A percentile compares a stretch with the other conserved stretches of the same genome.
phyloP scores from a whole-genome alignment of 176 grass and related monocot genomes.

The Ensete ventricosum region DNA sequence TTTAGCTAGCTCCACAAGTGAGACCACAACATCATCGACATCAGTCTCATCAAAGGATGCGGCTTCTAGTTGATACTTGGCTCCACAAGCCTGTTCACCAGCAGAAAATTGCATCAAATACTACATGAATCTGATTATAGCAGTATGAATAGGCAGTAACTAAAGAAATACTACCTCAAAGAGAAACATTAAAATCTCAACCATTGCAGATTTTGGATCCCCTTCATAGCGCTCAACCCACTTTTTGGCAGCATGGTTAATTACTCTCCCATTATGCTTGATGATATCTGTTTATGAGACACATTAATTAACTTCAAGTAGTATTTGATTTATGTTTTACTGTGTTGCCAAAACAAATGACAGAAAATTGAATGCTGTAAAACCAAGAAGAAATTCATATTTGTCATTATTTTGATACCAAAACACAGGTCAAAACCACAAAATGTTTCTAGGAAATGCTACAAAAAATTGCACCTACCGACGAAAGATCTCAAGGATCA shows the following conservation, averaged over 20 bases:
- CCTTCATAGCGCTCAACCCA: slow-evolving; percentile 76
- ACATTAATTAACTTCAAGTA: not conserved
- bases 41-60: slow-evolving; percentile 54
- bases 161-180: slow-evolving; percentile 61
- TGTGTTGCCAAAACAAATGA: too few species aligned
- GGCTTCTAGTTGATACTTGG: slow-evolving; percentile 59
- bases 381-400: too few species aligned
- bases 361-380: too few species aligned
- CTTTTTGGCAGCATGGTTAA: slow-evolving; percentile 68
- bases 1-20: slow-evolving; percentile 64
- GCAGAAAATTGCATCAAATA: slow-evolving; percentile 18
- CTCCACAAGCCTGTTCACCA: slow-evolving; percentile 66
- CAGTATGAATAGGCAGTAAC: slow-evolving; percentile 2
- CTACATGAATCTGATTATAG: slow-evolving; percentile 5
- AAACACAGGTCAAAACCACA: not conserved
- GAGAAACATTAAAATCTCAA: slow-evolving; percentile 74
- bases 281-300: slow-evolving; percentile 50
- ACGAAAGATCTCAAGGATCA: not conserved
- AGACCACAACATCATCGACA: slow-evolving; percentile 71
- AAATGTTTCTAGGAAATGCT: not conserved
- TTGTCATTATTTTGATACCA: not conserved
- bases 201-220: slow-evolving; percentile 47
- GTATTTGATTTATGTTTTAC: not conserved
- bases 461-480: not conserved
- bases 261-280: slow-evolving; percentile 70